Evolutionary conservation across 768 basidiomycete genomes (phyloP), one percentile per base, ranked within the genome.

Genomic region (Pluteus cervinus): DNA sequence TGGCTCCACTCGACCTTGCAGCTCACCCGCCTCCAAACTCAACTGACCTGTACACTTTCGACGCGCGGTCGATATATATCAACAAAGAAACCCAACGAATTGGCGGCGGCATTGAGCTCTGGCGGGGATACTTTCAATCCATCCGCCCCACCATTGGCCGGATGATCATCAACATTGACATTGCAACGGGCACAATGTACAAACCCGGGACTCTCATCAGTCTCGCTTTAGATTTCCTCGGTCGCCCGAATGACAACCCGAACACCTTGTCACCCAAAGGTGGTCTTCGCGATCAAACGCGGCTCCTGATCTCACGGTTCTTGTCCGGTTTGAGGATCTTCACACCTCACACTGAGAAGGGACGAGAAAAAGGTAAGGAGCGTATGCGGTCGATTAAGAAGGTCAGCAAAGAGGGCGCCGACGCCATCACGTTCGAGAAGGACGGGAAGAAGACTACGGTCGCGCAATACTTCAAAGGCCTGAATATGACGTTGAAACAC

Each of bases 61-160:
- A 86, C 36, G 71, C 78, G 5, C 72, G 86, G 0, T 85, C 82
- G 0, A 87, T 89, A 58, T 89, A 80, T 54, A 82, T 80, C 0
- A 57, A 72, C 16, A 53, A 59, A 1, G 82, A 76, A 36, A 69
- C 60, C 7, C 68, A 62, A 31, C 48, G 57, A 18, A 65, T 86
- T 16, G 81, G 84, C 1, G 51, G 55, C 0, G 86, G 87, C 0
- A 65, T 89, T 3, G 69, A 76, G 10, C 66, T 86, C 0, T 85
- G 84, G 84, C 69, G 86, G 3, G 86, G 86, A 0, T 86, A 83
- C 39, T 88, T 89, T 57, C 86, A 88, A 52, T 83, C 81, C 0
- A 70, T 86, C 10, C 69, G 86, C 15, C 85, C 86, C 3, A 74
- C 73, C 0, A 67, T 78, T 11, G 76, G 76, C 0, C 61, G 62